phyloP scores from a whole-genome alignment of 352 stramenopile genomes.

The Phytophthora foliorum region DNA sequence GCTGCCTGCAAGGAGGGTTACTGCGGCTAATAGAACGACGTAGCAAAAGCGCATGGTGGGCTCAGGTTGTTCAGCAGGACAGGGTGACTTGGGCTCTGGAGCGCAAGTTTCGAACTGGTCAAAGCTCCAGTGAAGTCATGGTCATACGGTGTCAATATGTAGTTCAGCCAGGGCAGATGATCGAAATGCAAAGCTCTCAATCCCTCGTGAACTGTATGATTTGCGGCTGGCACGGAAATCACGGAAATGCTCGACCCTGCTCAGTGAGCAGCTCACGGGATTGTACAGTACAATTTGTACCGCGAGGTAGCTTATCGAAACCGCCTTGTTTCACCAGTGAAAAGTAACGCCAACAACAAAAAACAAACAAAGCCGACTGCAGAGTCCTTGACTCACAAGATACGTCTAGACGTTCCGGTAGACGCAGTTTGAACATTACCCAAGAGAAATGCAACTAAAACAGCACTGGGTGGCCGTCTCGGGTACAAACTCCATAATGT shows the following conservation, averaged over 20 bases:
- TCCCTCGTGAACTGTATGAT: slow-evolving; percentile 10
- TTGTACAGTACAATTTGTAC: too few species aligned
- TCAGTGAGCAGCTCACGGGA: too few species aligned
- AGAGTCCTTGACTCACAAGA: too few species aligned
- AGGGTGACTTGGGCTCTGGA: not conserved
- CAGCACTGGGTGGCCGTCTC: too few species aligned
- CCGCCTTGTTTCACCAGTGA: too few species aligned
- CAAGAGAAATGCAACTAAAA: too few species aligned
- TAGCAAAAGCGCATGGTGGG: slow-evolving; percentile 9
- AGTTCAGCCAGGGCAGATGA: not conserved
- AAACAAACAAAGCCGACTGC: too few species aligned
- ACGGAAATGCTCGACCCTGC: not conserved
- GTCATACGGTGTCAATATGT: not conserved
- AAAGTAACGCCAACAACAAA: too few species aligned
- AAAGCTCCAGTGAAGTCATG: not conserved
- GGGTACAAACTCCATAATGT: too few species aligned
- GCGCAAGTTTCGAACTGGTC: slow-evolving; percentile 4
- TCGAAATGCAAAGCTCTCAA: not conserved
- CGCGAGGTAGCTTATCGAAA: too few species aligned
- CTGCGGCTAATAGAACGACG: slow-evolving; percentile 5
- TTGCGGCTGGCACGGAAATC: not conserved
- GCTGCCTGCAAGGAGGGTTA: not conserved
- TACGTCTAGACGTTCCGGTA: too few species aligned
- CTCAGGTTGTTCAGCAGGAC: not conserved
- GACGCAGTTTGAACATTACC: too few species aligned